Percentiles rank a stretch among this genome's conserved stretches.
Evolutionary conservation across 257 asterid species (phyloP).

Genomic region (Lithospermum erythrorhizon): DNA sequence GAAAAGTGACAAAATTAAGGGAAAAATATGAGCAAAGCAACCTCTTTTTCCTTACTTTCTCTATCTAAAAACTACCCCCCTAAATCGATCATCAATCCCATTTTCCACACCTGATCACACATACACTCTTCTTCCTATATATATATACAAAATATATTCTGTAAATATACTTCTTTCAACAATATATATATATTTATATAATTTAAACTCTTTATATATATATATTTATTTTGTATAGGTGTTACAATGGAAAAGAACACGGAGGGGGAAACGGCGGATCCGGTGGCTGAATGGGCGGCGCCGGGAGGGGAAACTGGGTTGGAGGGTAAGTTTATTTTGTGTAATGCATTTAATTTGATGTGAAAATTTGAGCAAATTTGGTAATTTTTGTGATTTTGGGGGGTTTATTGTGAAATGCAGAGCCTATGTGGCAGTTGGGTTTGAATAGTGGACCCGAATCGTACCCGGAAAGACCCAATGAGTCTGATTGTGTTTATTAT

Average conservation of each 20-base stretch:
- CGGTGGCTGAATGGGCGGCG: constrained; percentile 30
- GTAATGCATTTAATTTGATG: constrained; percentile 19
- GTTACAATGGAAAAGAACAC: constrained; percentile 23
- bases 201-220: not conserved
- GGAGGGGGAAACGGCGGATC: constrained; percentile 30
- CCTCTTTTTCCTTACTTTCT: constrained; percentile 6
- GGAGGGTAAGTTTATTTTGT: constrained; percentile 26
- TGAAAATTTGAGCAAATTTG: constrained; percentile 17
- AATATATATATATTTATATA: constrained; percentile 11
- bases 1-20: constrained; percentile 6
- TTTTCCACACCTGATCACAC: constrained; percentile 5
- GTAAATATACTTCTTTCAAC: constrained; percentile 3
- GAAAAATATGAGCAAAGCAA: constrained; percentile 11
- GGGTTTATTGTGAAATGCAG: constrained; percentile 18
- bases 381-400: constrained; percentile 6
- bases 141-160: constrained; percentile 3
- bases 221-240: constrained; percentile 13
- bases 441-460: constrained; percentile 14
- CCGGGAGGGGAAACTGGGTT: constrained; percentile 32
- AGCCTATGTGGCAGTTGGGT: constrained; percentile 23
- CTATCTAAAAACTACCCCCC: constrained; percentile 38
- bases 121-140: constrained; percentile 12
- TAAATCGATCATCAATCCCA: constrained; percentile 27
- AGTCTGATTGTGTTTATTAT: constrained; percentile 21
- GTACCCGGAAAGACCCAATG: constrained; percentile 20